These are phyloP conservation scores for Botrytis byssoidea DNA, from an alignment of 2,329 filamentous ascomycete species.

Conservation along the genomic window DNA sequence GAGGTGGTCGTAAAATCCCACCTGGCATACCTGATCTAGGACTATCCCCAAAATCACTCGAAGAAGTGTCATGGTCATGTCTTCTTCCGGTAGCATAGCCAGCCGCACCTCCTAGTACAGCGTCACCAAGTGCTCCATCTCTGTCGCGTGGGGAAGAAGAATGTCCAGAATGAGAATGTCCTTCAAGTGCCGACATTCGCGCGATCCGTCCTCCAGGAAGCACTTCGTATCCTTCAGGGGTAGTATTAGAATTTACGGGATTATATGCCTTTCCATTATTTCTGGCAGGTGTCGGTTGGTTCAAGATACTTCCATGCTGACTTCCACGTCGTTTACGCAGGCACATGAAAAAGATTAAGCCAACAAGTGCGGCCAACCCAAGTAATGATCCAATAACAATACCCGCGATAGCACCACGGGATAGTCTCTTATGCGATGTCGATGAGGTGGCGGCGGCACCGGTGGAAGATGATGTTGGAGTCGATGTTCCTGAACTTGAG, in stretches of 20 bases:
- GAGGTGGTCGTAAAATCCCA: constrained; percentile 59
- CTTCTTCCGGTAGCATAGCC: constrained; percentile 49
- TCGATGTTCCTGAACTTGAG: constrained; percentile 46
- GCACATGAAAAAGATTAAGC: constrained; percentile 61
- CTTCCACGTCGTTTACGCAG: constrained; percentile 56
- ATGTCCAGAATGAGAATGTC: constrained; percentile 62
- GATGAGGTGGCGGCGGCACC: constrained; percentile 12
- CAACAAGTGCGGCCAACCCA: constrained; percentile 67
- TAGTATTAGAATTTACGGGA: constrained; percentile 39
- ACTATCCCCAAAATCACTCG: constrained; percentile 63
- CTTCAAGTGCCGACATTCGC: constrained; percentile 91
- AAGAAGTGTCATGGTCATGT: constrained; percentile 56
- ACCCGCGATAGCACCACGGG: constrained; percentile 86
- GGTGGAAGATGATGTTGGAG: constrained; percentile 28
- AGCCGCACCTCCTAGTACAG: constrained; percentile 44
- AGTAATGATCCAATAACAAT: constrained; percentile 79
- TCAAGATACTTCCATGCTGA: constrained; percentile 74
- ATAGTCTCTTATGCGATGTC: constrained; percentile 51
- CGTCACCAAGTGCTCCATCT: constrained; percentile 18
- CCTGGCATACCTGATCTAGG: constrained; percentile 62
- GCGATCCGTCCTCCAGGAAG: constrained; percentile 87
- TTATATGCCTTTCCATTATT: constrained; percentile 46
- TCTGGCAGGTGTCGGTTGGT: constrained; percentile 78
- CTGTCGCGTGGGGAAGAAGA: constrained; percentile 49
- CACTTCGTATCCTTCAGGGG: constrained; percentile 61